phyloP scores from a whole-genome alignment of 169 alveolate genomes.

The Plasmodium reichenowi region DNA sequence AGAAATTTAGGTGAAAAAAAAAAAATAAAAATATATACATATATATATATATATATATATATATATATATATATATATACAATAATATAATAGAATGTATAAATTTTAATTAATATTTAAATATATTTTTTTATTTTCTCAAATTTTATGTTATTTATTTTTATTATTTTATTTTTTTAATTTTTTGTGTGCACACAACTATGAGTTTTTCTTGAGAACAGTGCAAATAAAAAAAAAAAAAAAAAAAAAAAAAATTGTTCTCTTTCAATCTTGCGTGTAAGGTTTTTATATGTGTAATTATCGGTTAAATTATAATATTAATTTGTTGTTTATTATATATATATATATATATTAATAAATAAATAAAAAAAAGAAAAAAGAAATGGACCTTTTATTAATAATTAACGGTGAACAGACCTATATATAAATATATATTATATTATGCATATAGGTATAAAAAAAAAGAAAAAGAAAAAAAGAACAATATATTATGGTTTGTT shows the following conservation, averaged over 20 bases:
- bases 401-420: too few relatives aligned
- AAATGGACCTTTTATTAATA: too few relatives aligned
- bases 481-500: too few relatives aligned
- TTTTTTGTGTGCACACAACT: constrained; percentile 10
- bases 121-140: not conserved
- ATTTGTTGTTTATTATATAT: too few relatives aligned
- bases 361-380: too few relatives aligned
- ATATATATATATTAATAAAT: too few relatives aligned
- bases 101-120: not conserved
- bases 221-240: constrained; percentile 12
- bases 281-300: not conserved
- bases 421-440: too few relatives aligned
- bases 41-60: not conserved
- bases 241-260: not conserved
- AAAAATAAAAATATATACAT: not conserved
- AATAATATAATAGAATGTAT: not conserved
- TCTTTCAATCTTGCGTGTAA: not conserved
- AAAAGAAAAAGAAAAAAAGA: too few relatives aligned
- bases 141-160: not conserved
- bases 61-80: not conserved
- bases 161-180: not conserved
- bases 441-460: too few relatives aligned
- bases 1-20: constrained; percentile 8
- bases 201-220: not conserved
- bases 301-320: too few relatives aligned